Conservation (phyloP, 371 early-diverging fungal genomes). For the Mucor indicus region DNA sequence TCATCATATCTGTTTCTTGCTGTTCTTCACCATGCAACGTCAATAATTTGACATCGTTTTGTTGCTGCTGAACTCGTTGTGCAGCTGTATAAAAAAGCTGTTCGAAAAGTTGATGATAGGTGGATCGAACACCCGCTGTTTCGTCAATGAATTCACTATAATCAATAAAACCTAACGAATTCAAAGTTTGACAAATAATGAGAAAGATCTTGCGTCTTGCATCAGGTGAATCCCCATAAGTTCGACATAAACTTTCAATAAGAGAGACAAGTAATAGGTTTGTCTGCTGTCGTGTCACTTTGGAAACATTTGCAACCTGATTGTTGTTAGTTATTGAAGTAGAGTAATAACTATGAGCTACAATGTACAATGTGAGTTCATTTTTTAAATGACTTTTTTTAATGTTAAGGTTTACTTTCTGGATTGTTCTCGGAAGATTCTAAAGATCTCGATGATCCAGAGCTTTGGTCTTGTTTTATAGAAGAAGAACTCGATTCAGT, state of each 20-base stretch:
- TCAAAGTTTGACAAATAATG: slow-evolving; percentile 62
- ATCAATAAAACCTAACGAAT: slow-evolving; percentile 71
- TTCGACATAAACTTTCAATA: slow-evolving; percentile 80
- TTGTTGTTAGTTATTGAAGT: too few species aligned
- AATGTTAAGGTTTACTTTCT: too few species aligned
- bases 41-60: slow-evolving; percentile 1
- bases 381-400: too few species aligned
- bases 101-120: slow-evolving; percentile 80
- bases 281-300: too few species aligned
- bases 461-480: too few species aligned
- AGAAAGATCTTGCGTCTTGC: slow-evolving; percentile 79
- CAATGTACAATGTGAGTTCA: too few species aligned
- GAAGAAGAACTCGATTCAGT: too few species aligned
- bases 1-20: not conserved
- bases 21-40: not conserved
- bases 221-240: slow-evolving; percentile 80
- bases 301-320: too few species aligned
- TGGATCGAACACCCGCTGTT: slow-evolving; percentile 72
- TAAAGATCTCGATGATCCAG: too few species aligned
- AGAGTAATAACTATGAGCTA: too few species aligned
- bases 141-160: slow-evolving; percentile 72
- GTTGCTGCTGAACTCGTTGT: slow-evolving; percentile 50
- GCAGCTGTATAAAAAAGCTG: slow-evolving; percentile 79
- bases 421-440: too few species aligned
- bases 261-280: slow-evolving; percentile 71